These are phyloP conservation scores for Striga asiatica DNA, from an alignment of 257 asterid species.

Conservation along the genomic window DNA sequence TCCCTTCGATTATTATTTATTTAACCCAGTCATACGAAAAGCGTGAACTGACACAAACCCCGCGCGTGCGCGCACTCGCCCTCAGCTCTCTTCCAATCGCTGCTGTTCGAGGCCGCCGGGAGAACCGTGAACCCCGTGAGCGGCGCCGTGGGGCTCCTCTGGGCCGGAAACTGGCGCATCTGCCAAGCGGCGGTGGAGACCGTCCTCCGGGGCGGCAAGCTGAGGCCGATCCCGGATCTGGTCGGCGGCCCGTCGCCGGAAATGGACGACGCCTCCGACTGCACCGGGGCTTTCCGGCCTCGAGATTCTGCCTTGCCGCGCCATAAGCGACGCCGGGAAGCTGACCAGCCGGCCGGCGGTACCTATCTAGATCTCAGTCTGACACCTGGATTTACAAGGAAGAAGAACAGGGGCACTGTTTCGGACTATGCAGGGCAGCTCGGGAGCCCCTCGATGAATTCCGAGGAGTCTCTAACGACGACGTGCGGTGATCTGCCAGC, in stretches of 20 bases:
- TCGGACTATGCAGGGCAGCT: constrained; percentile 33
- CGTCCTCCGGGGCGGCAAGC: constrained; percentile 61
- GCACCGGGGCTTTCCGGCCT: constrained; percentile 28
- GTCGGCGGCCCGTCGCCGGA: constrained; percentile 23
- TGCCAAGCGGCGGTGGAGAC: constrained; percentile 83
- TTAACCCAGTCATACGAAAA: too few relatives aligned
- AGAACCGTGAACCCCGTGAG: constrained; percentile 74
- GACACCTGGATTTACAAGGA: constrained; percentile 30
- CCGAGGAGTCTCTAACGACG: constrained; percentile 68
- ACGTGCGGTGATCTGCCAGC: constrained; percentile 40
- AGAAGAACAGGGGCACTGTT: constrained; percentile 6
- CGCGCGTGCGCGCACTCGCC: too few relatives aligned
- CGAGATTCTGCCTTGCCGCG: background rate
- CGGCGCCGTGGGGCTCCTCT: constrained; percentile 66
- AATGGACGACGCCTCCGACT: constrained; percentile 44
- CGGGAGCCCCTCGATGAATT: constrained; percentile 72
- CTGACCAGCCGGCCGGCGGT: constrained; percentile 24
- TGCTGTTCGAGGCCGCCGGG: constrained; percentile 79
- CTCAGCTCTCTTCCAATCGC: constrained; percentile 72
- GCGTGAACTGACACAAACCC: too few relatives aligned
- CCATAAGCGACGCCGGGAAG: constrained; percentile 42
- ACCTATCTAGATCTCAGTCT: constrained; percentile 65
- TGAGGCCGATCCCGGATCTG: constrained; percentile 26
- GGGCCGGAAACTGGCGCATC: constrained; percentile 76
- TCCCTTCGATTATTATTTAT: too few relatives aligned